These are phyloP conservation scores for Camellia granthamiana DNA, from an alignment of 148 eudicot species.

Conservation along the genomic window DNA sequence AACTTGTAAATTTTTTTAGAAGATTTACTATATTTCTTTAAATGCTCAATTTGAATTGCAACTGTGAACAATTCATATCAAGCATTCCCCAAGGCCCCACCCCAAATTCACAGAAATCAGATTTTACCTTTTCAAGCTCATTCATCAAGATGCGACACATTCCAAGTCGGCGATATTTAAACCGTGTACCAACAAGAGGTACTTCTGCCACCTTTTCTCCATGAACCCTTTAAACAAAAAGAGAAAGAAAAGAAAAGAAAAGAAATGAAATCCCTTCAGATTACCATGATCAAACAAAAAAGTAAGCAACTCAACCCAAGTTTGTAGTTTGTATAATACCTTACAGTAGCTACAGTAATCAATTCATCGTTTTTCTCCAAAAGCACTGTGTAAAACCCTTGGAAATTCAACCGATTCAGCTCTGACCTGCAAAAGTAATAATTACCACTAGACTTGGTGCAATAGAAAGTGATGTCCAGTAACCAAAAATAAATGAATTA, in stretches of 20 bases:
- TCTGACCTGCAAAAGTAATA: constrained; percentile 60
- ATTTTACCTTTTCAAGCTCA: constrained; percentile 81
- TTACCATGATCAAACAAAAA: constrained; percentile 8
- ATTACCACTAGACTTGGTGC: background rate
- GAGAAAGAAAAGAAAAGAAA: background rate
- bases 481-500: background rate
- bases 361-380: constrained; percentile 84
- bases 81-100: background rate
- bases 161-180: constrained; percentile 78
- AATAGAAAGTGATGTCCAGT: background rate
- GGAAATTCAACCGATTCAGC: constrained; percentile 72
- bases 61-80: background rate
- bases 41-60: background rate
- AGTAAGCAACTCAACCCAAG: constrained; percentile 8
- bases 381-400: constrained; percentile 79
- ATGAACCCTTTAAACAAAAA: constrained; percentile 45
- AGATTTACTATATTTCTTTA: too few species aligned
- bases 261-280: constrained; percentile 16
- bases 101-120: constrained; percentile 7
- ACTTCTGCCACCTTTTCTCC: constrained; percentile 85
- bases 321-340: constrained; percentile 39
- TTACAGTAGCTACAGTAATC: constrained; percentile 66
- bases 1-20: background rate
- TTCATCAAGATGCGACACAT: constrained; percentile 85
- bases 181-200: constrained; percentile 85